phyloP scores from a whole-genome alignment of 2,329 filamentous ascomycete species.

The Fusarium chlamydosporum region DNA sequence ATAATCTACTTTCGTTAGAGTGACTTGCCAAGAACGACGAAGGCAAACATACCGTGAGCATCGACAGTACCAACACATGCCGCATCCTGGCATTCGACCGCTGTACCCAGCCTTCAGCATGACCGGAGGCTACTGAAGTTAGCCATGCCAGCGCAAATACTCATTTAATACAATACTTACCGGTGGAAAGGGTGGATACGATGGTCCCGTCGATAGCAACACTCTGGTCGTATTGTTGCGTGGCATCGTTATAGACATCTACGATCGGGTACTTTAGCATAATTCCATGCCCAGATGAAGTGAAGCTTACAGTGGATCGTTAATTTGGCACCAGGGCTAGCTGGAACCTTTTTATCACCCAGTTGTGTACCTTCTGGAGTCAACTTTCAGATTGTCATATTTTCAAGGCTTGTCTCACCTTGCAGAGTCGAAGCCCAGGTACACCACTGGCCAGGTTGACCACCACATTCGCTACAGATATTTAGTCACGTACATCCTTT shows the following conservation, averaged over 20 bases:
- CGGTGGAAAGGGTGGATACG: conserved; percentile 29
- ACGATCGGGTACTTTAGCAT: background rate
- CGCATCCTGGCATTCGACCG: conserved; percentile 40
- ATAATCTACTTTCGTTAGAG: conserved; percentile 25
- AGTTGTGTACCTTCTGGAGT: conserved; percentile 20
- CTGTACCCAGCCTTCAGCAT: conserved; percentile 37
- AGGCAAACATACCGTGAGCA: conserved; percentile 20
- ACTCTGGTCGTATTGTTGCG: conserved; percentile 36
- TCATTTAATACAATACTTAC: background rate
- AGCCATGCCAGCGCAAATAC: accelerated
- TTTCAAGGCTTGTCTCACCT: background rate
- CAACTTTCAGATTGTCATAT: background rate
- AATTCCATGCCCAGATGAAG: accelerated
- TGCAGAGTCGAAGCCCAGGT: conserved; percentile 38
- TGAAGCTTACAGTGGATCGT: conserved; percentile 26
- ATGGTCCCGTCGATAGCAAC: conserved; percentile 16
- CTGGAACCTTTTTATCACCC: conserved; percentile 32
- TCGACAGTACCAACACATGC: conserved; percentile 29
- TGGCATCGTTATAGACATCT: conserved; percentile 39
- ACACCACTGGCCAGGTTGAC: conserved; percentile 35
- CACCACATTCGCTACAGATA: conserved; percentile 25
- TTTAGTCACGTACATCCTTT: background rate
- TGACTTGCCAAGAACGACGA: accelerated
- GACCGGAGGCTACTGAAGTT: conserved; percentile 23
- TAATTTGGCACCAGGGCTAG: conserved; percentile 21